Percentiles rank a stretch among this genome's conserved stretches.
Conservation (phyloP, 2,329 filamentous ascomycete genomes). For the Aspergillus sp. region DNA sequence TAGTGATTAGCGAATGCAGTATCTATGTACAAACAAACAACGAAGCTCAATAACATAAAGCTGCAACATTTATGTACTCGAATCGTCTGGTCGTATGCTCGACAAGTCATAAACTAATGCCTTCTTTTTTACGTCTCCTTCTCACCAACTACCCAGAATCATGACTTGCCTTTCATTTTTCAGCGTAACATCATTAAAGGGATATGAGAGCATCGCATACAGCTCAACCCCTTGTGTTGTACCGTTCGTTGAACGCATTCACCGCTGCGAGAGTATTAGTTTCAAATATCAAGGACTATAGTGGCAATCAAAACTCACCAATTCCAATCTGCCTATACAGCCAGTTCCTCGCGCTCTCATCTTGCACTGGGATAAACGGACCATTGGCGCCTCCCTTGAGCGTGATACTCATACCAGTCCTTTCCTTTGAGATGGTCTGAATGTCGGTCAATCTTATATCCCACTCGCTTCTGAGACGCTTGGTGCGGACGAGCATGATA, state of each 20-base stretch:
- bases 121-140: no score
- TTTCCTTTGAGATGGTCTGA: constrained; percentile 93
- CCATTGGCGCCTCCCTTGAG: constrained; percentile 87
- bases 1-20: no score
- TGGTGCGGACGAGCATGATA: constrained; percentile 84
- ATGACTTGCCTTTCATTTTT: constrained; percentile 1
- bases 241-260: neutral
- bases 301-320: constrained; percentile 29
- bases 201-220: neutral
- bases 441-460: constrained; percentile 93
- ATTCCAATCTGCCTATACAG: constrained; percentile 60
- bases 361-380: constrained; percentile 88
- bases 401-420: constrained; percentile 84
- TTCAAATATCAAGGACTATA: neutral
- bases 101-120: no score
- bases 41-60: no score
- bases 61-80: no score
- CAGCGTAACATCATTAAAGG: neutral
- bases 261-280: neutral
- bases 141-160: neutral
- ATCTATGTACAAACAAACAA: no score
- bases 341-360: constrained; percentile 68
- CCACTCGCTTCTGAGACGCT: constrained; percentile 85
- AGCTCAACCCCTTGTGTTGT: neutral
- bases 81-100: no score